These are phyloP conservation scores for Diaporthe sp. DNA, from an alignment of 2,329 filamentous ascomycete species.

Conservation along the genomic window DNA sequence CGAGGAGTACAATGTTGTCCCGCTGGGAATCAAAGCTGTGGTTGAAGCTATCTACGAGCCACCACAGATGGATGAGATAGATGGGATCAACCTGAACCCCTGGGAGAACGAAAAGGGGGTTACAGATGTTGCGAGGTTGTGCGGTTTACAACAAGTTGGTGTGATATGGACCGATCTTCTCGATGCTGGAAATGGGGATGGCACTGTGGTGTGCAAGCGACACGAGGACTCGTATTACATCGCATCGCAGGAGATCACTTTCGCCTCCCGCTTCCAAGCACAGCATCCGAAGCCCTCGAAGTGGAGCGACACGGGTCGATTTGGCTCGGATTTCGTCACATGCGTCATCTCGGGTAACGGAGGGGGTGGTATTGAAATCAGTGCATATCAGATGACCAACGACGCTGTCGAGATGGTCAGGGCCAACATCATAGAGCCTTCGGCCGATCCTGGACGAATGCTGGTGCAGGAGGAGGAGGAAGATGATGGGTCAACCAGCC, in stretches of 20 bases:
- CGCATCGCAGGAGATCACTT: constrained; percentile 90
- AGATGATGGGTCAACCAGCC: constrained; percentile 74
- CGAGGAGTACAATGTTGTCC: constrained; percentile 90
- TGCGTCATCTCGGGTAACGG: constrained; percentile 96
- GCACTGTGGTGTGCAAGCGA: constrained; percentile 91
- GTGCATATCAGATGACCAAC: constrained; percentile 94
- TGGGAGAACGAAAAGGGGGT: constrained; percentile 89
- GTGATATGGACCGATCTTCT: constrained; percentile 95
- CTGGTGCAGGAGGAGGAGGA: constrained; percentile 93
- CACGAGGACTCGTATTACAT: constrained; percentile 96
- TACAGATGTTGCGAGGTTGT: constrained; percentile 82
- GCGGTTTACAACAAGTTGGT: constrained; percentile 88
- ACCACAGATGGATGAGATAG: constrained; percentile 87
- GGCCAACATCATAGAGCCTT: constrained; percentile 94
- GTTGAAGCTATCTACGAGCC: constrained; percentile 98
- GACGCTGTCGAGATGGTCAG: constrained; percentile 97
- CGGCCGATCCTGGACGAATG: constrained; percentile 92
- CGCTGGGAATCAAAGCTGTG: constrained; percentile 92
- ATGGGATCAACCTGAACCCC: constrained; percentile 85
- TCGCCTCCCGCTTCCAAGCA: constrained; percentile 88
- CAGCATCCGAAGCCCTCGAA: constrained; percentile 91
- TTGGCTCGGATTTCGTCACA: constrained; percentile 97
- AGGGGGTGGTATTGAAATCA: constrained; percentile 86
- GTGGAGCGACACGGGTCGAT: constrained; percentile 94
- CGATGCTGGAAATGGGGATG: constrained; percentile 83